Percentiles rank a stretch among this genome's conserved stretches.
phyloP scores from a whole-genome alignment of 2,329 filamentous ascomycete species.

The Beauveria caledonica region DNA sequence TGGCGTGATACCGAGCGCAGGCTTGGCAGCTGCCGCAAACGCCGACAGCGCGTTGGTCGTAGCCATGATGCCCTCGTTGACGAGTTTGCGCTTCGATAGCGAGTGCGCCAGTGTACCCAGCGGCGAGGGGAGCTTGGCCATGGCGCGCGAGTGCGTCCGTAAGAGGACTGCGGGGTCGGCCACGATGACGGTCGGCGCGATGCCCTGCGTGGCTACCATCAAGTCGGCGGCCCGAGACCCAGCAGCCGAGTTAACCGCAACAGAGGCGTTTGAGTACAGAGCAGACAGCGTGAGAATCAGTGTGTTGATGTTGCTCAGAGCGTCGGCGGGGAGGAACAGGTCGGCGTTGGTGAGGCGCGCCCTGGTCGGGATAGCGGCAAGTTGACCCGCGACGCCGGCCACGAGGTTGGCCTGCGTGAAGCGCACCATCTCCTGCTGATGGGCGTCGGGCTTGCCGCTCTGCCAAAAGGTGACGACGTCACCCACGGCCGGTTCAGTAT shows the following conservation, averaged over 20 bases:
- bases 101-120: slow-evolving; percentile 62
- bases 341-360: slow-evolving; percentile 70
- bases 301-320: slow-evolving; percentile 70
- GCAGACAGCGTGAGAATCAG: slow-evolving; percentile 74
- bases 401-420: slow-evolving; percentile 80
- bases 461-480: slow-evolving; percentile 63
- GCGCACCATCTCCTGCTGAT: slow-evolving; percentile 61
- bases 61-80: slow-evolving; percentile 62
- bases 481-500: slow-evolving; percentile 27
- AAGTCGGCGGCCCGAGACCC: slow-evolving; percentile 62
- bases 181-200: slow-evolving; percentile 76
- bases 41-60: slow-evolving; percentile 43
- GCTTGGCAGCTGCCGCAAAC: slow-evolving; percentile 49
- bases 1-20: slow-evolving; percentile 50
- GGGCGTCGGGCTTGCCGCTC: slow-evolving; percentile 34
- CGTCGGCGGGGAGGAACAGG: slow-evolving; percentile 76
- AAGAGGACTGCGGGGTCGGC: slow-evolving; percentile 66
- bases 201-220: slow-evolving; percentile 59
- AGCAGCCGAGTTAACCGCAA: slow-evolving; percentile 84
- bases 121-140: slow-evolving; percentile 49
- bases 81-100: slow-evolving; percentile 61
- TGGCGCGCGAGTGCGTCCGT: slow-evolving; percentile 56
- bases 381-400: slow-evolving; percentile 73
- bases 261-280: slow-evolving; percentile 73
- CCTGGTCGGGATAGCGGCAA: slow-evolving; percentile 63